A percentile compares a stretch with the other conserved stretches of the same genome.
phyloP scores from a whole-genome alignment of 345 rosid species.

The Excoecaria cochinchinensis region DNA sequence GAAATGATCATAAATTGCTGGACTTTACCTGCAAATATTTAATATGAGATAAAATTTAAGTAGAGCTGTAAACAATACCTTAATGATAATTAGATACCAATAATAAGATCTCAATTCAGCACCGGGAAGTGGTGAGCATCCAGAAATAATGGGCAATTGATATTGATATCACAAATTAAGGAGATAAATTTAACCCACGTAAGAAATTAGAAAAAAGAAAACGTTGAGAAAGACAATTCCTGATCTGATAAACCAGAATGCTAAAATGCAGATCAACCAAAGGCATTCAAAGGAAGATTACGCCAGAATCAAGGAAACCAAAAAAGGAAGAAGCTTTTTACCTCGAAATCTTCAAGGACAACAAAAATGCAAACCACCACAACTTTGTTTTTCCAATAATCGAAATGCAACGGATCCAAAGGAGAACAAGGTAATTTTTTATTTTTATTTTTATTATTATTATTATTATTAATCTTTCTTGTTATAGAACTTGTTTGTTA shows the following conservation, averaged over 20 bases:
- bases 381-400: background rate
- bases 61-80: background rate
- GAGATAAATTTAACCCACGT: background rate
- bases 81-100: background rate
- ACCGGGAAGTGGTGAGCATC: background rate
- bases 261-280: slow-evolving; percentile 4
- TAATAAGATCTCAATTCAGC: background rate
- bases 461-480: background rate
- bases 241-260: background rate
- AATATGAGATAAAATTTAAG: background rate
- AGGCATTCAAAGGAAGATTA: background rate
- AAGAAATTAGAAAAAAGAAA: background rate
- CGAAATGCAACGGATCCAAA: background rate
- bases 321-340: background rate
- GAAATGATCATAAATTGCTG: background rate
- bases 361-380: background rate
- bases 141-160: background rate
- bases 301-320: background rate
- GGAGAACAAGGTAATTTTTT: background rate
- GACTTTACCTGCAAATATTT: background rate
- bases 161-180: background rate
- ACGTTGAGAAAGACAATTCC: background rate
- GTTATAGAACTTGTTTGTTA: background rate
- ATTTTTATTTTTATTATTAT: too few relatives aligned
- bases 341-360: background rate